Evolutionary conservation across 768 basidiomycete species (phyloP).

Genomic region (Tubosaeta brunneosetosa): DNA sequence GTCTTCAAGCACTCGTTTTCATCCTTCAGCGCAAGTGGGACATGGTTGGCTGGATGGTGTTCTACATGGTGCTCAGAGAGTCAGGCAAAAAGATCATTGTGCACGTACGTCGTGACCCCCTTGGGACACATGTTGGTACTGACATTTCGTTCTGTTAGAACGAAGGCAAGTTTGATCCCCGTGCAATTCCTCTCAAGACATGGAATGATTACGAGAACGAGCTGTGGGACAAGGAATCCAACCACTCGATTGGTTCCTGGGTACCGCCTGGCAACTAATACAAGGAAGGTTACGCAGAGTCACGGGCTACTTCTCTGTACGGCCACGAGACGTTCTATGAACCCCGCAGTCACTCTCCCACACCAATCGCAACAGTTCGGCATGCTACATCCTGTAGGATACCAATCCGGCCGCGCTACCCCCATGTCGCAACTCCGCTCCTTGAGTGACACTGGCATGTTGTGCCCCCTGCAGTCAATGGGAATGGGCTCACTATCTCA

Average conservation of each 20-base stretch:
- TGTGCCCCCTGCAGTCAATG: conserved; percentile 60
- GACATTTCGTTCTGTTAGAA: conserved; percentile 48
- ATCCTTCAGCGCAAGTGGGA: conserved; percentile 94
- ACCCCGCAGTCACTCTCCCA: conserved; percentile 66
- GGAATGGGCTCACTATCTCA: conserved; percentile 63
- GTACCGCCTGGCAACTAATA: conserved; percentile 69
- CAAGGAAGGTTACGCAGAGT: conserved; percentile 73
- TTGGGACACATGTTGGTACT: conserved; percentile 5
- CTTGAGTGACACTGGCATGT: conserved; percentile 30
- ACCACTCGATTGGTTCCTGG: conserved; percentile 93
- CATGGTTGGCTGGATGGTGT: conserved; percentile 96
- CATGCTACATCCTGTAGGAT: conserved; percentile 55
- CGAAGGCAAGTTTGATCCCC: conserved; percentile 95
- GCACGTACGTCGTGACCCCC: conserved; percentile 55
- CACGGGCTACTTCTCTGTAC: conserved; percentile 74
- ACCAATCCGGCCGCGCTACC: conserved; percentile 75
- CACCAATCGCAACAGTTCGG: conserved; percentile 60
- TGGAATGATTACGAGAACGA: conserved; percentile 98
- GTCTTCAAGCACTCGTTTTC: conserved; percentile 89
- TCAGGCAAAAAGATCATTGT: conserved; percentile 93
- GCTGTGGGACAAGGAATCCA: conserved; percentile 96
- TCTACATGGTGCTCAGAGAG: conserved; percentile 96
- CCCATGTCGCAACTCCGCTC: conserved; percentile 47
- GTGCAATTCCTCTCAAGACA: conserved; percentile 88
- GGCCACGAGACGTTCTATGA: conserved; percentile 88